Evolutionary conservation across 176 grass and related monocot species (phyloP), one percentile per base, ranked within the genome.

Genomic region (Oryza brachyantha): DNA sequence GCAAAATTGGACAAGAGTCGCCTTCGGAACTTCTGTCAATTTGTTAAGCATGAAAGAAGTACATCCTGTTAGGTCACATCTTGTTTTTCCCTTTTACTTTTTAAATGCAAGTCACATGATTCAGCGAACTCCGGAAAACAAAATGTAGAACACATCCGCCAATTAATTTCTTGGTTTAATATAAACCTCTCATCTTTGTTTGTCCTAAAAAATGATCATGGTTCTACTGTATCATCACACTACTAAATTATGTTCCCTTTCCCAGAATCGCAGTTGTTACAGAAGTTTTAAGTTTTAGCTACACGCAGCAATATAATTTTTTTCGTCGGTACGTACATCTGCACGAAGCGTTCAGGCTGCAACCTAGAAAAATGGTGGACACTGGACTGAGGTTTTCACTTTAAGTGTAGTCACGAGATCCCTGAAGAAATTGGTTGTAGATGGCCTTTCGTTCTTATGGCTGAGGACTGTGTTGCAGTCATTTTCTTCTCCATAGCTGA

Each of bases 381-480:
- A 52, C 5, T 52, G 48, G 19, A 52, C 48, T 19, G 17, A 21
- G 6, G 46, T 52, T 52, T 52, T 52, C 21, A 50, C 70, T 87
- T 87, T 70, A 72, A 43, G 8, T 74, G 64, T 62, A 63, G 21
- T 94, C 96, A 98, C 96, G 79, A 64, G 96, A 94, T 83, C 79
- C 81, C 64, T 75, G 81, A 12, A 68, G 52, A 59, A 79, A 78
- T 80, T 87, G 76, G 91, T 87, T 91, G 81, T 17, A 32, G 48
- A 11, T 57, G 21, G 41, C 84, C 80, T 90, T 92, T 76, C 3
- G 64, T 91, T 87, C 87, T 77, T 73, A 86, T 80, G 89, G 71
- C 68, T 37, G 36, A 80, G 84, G 25, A 72, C 38, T 61, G 61
- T 29, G 66, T 28, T 45, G 48, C 40, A 7, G 85, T 88, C 66